Evolutionary conservation across 2,329 filamentous ascomycete genomes (phyloP), one percentile per base, ranked within the genome.

Genomic region (Ascochyta pisi): DNA sequence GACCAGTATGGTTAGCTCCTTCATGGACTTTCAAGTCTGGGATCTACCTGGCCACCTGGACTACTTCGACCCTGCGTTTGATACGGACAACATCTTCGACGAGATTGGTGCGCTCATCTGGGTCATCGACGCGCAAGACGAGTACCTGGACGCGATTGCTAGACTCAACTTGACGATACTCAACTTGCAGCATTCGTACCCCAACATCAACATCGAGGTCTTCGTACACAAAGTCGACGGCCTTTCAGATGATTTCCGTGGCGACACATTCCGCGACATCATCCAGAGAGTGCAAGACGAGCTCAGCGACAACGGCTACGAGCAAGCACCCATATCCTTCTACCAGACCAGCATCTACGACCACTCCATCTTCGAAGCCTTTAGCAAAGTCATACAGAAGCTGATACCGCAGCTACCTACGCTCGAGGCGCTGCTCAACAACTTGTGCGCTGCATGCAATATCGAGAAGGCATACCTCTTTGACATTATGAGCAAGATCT

Each of bases 201-300:
- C 94, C 2, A 89, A 91, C 71, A 95, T 98, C 78, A 96, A 97
- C 76, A 90, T 99, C 63, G 94, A 98, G 74, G 94, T 99, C 46
- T 98, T 99, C 77, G 96, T 99, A 67, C 95, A 99, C 83, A 99
- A 99, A 76, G 94, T 97, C 31, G 95, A 99, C 73, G 94, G 93
- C n/a, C 83, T 99, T 15, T 95, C 91, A 26, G 95, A 98, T 65
- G 95, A 99, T 76, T 98, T 95, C 81, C 93, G 95, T 73, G 87
- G 93, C 55, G 95, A 99, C 69, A 96, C 96, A 16, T 95, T 96
- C 79, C 89, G 95, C 56, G 95, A 99, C 77, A 96, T 99, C 61
- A 93, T 93, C 48, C 96, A 98, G 73, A 89, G 92, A 35, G 96
- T 98, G 60, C 92, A 96, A 69, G 95, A 99, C 73, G 95, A 99